phyloP scores from a whole-genome alignment of 1,284 basidiomycete species.

The Pseudozyma sp. region DNA sequence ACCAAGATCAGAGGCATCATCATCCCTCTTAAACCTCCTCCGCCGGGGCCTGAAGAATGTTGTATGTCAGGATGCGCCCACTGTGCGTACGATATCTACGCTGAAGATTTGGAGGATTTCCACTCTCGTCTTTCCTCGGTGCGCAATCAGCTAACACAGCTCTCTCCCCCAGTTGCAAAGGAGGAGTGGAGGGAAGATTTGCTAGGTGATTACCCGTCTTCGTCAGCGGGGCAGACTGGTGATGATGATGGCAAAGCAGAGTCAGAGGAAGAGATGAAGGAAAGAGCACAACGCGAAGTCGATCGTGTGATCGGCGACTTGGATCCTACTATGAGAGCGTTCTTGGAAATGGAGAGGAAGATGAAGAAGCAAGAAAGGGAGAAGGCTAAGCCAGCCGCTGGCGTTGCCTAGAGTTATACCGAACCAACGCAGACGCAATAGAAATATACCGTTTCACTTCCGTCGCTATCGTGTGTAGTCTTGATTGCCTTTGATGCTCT shows the following conservation, averaged over 20 bases:
- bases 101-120: constrained; percentile 80
- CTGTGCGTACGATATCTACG: constrained; percentile 88
- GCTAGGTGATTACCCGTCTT: constrained; percentile 67
- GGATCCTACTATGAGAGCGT: constrained; percentile 64
- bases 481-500: no score
- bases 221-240: constrained; percentile 1
- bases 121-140: constrained; percentile 74
- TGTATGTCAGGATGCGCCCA: constrained; percentile 92
- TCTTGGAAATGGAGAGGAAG: constrained; percentile 63
- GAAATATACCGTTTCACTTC: not conserved
- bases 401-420: no score
- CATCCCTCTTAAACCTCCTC: constrained; percentile 56
- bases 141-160: constrained; percentile 72
- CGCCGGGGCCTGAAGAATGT: constrained; percentile 74
- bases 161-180: constrained; percentile 72
- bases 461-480: not conserved
- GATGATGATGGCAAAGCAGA: not conserved
- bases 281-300: constrained; percentile 49
- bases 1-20: constrained; percentile 43
- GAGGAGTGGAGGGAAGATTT: constrained; percentile 76
- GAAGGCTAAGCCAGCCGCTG: constrained; percentile 14
- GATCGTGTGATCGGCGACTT: constrained; percentile 48
- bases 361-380: constrained; percentile 53
- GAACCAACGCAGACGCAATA: no score
- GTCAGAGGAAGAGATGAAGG: constrained; percentile 19